These are phyloP conservation scores for Mycena amicta DNA, from an alignment of 768 basidiomycete species.

Conservation along the genomic window DNA sequence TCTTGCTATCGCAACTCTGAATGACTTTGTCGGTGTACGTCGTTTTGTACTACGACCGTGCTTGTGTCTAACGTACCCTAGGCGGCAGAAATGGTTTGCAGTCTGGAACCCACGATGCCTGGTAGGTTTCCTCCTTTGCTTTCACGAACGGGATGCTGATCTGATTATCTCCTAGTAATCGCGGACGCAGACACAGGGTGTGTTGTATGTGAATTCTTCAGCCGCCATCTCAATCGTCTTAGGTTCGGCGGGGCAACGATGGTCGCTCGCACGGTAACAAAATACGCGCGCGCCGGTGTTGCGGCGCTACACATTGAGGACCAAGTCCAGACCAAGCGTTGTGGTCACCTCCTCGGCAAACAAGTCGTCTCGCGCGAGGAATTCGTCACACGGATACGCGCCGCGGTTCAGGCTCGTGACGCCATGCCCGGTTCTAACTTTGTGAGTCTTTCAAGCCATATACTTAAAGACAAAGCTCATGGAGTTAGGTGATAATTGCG, in stretches of 20 bases:
- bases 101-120: slow-evolving; percentile 62
- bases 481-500: slow-evolving; percentile 63
- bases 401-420: slow-evolving; percentile 77
- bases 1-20: slow-evolving; percentile 75
- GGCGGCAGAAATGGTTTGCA: slow-evolving; percentile 72
- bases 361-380: slow-evolving; percentile 81
- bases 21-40: slow-evolving; percentile 68
- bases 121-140: not conserved
- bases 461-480: not conserved
- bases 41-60: not conserved
- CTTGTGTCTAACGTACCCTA: slow-evolving; percentile 20
- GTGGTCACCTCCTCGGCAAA: slow-evolving; percentile 79
- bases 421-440: slow-evolving; percentile 78
- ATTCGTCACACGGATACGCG: slow-evolving; percentile 72
- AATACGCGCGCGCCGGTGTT: slow-evolving; percentile 69
- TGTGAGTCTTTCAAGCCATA: slow-evolving; percentile 37
- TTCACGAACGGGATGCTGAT: not conserved
- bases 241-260: slow-evolving; percentile 74
- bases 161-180: slow-evolving; percentile 44
- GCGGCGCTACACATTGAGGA: slow-evolving; percentile 82
- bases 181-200: slow-evolving; percentile 84
- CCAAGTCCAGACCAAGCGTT: slow-evolving; percentile 65
- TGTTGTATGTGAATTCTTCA: too few species aligned
- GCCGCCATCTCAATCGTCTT: too few species aligned
- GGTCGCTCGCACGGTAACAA: slow-evolving; percentile 74